Percentiles rank a stretch among this genome's conserved stretches.
These are phyloP conservation scores for Petunia hybrid DNA, from an alignment of 305 asterid genomes.

Conservation along the genomic window DNA sequence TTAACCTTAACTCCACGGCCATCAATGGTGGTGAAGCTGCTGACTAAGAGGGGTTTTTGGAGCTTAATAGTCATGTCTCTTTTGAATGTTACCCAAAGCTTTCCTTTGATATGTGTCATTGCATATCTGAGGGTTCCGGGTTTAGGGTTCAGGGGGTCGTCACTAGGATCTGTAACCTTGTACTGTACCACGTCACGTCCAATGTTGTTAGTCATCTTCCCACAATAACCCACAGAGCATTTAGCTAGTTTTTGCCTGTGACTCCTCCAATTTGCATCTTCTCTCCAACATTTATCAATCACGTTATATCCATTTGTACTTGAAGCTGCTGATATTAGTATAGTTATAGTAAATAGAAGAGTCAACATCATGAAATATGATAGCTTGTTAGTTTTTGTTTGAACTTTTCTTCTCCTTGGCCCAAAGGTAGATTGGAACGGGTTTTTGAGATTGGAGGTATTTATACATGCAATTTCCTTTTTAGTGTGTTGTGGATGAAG, in stretches of 20 bases:
- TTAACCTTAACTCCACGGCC: constrained; percentile 72
- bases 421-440: too few relatives aligned
- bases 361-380: constrained; percentile 19
- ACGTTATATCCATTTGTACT: constrained; percentile 43
- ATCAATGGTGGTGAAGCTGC: constrained; percentile 72
- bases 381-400: background rate
- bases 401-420: background rate
- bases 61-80: constrained; percentile 72
- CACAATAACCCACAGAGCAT: constrained; percentile 74
- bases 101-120: constrained; percentile 59
- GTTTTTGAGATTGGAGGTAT: background rate
- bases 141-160: constrained; percentile 63
- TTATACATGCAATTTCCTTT: constrained; percentile 12
- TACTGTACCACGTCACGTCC: constrained; percentile 53
- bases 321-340: background rate
- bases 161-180: constrained; percentile 63
- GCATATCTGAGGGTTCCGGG: constrained; percentile 77
- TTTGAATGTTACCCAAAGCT: constrained; percentile 79
- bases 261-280: constrained; percentile 56
- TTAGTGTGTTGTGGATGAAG: background rate
- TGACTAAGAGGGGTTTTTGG: constrained; percentile 67
- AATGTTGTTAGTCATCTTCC: constrained; percentile 66
- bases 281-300: constrained; percentile 77
- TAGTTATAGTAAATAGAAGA: background rate
- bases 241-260: constrained; percentile 63